Evolutionary conservation across 1,139 yeast species (phyloP), one percentile per base, ranked within the genome.

Genomic region (Pneumocystis jirovecii): DNA sequence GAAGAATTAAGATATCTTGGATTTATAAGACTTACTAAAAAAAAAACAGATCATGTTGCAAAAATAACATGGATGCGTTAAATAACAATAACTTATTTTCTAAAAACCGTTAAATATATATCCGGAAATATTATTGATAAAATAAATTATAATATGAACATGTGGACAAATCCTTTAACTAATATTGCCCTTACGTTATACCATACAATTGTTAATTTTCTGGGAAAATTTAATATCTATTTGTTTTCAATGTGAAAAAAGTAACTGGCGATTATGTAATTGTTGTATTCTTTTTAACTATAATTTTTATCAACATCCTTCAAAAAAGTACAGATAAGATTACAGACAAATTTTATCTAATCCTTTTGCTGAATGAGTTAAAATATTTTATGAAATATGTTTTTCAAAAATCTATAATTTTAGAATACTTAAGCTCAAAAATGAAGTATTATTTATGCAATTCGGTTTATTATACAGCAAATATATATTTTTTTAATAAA

Each of bases 1-100:
- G 68, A 65, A 21, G 68, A 66, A n/a, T 34, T 66, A 57, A 60
- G 65, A n/a, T 66, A 65, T 60, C 40, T 66, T 61, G 68, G 67
- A 29, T 56, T 66, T 44, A 64, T 66, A 59, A 65, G 63, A 39
- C 56, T 66, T 35, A 66, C 68, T 31, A 61, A 44, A 37, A 64
- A 66, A 29, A 66, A 65, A 66, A 65, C 67, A 21, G 68, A 66
- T 63, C 68, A 66, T 45, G 68, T 66, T 50, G 57, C 57, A 50
- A 50, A 50, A 50, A 50, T 50, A 50, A 25, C 34, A 25, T 50
- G 57, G 57, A 50, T 50, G 57, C 57, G 57, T 50, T 50, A 25
- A 50, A 12, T 15, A 17, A 17, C 7, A 25, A 8, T 50, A 25
- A 12, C 4, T 25, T 25, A 8, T 45, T 44, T 50, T 50, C 15